A percentile compares a stretch with the other conserved stretches of the same genome.
phyloP scores from a whole-genome alignment of 371 early-diverging fungal species.

The Lichtheimia ornata region DNA sequence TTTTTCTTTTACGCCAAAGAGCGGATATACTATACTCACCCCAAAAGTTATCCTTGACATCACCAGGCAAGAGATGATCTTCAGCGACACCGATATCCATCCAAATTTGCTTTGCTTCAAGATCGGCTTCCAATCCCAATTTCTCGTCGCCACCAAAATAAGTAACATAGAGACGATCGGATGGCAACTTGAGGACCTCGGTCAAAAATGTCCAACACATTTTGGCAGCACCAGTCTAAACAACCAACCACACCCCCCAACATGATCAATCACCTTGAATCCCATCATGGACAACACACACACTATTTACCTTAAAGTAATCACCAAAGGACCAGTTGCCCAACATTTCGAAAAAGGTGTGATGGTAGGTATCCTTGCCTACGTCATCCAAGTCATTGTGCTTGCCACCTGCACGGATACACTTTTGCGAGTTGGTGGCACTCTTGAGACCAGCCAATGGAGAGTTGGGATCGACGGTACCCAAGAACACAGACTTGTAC shows the following conservation, averaged over 20 bases:
- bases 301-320: constrained; percentile 89
- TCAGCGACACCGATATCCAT: constrained; percentile 87
- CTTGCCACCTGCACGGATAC: constrained; percentile 99
- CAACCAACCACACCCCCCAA: neutral
- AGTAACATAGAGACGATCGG: constrained; percentile 95
- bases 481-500: constrained; percentile 99
- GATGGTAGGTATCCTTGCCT: constrained; percentile 99
- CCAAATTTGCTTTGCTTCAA: constrained; percentile 96
- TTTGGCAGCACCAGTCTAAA: constrained; percentile 61
- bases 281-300: neutral
- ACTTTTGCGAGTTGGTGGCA: constrained; percentile 98
- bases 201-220: constrained; percentile 97
- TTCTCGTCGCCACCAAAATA: constrained; percentile 96
- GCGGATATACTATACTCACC: too few relatives aligned
- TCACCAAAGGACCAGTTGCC: constrained; percentile 99
- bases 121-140: constrained; percentile 84
- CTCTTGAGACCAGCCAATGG: constrained; percentile 89
- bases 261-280: neutral
- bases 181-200: constrained; percentile 82
- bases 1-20: neutral
- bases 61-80: constrained; percentile 87
- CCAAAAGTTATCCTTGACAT: constrained; percentile 99
- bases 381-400: constrained; percentile 99
- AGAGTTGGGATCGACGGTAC: constrained; percentile 91
- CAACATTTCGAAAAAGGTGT: constrained; percentile 99